phyloP scores from a whole-genome alignment of 2,329 filamentous ascomycete genomes.

The Monilinia fructigena region DNA sequence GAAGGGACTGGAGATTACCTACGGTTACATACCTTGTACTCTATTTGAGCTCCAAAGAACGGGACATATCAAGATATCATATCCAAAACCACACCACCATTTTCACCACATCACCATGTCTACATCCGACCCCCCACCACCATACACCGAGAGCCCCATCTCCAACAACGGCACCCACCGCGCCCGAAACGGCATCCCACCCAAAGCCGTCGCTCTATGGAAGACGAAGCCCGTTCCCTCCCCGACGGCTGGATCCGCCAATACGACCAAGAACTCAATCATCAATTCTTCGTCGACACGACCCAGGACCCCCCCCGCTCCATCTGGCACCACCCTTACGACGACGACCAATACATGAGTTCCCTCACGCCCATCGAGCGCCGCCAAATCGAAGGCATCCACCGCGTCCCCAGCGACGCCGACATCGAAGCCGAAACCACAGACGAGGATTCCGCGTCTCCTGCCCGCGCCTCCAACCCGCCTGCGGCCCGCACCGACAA shows the following conservation, averaged over 20 bases:
- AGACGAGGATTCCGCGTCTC: slow-evolving; percentile 43
- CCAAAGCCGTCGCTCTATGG: slow-evolving; percentile 56
- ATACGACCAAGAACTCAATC: slow-evolving; percentile 52
- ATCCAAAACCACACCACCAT: background rate
- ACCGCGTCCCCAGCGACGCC: slow-evolving; percentile 40
- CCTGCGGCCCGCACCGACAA: slow-evolving; percentile 33
- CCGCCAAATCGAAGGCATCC: slow-evolving; percentile 45
- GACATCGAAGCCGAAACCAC: slow-evolving; percentile 49
- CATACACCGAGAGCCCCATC: slow-evolving; percentile 39
- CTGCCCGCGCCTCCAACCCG: background rate
- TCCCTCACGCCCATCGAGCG: slow-evolving; percentile 51
- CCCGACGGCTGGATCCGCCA: slow-evolving; percentile 57
- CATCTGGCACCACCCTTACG: slow-evolving; percentile 62
- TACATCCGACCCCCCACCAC: slow-evolving; percentile 39
- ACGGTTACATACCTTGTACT: too few species aligned
- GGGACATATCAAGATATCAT: background rate
- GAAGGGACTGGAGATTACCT: too few species aligned
- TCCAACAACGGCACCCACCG: slow-evolving; percentile 35
- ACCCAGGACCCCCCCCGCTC: slow-evolving; percentile 52
- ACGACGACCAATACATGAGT: slow-evolving; percentile 54
- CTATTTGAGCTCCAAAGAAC: too few species aligned
- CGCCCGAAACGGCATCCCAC: slow-evolving; percentile 53
- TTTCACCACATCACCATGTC: slow-evolving; percentile 6
- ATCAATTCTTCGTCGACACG: slow-evolving; percentile 65
- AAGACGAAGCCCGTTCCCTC: slow-evolving; percentile 56